These are phyloP conservation scores for Candida maesae DNA, from an alignment of 805 yeast genomes.

Conservation along the genomic window DNA sequence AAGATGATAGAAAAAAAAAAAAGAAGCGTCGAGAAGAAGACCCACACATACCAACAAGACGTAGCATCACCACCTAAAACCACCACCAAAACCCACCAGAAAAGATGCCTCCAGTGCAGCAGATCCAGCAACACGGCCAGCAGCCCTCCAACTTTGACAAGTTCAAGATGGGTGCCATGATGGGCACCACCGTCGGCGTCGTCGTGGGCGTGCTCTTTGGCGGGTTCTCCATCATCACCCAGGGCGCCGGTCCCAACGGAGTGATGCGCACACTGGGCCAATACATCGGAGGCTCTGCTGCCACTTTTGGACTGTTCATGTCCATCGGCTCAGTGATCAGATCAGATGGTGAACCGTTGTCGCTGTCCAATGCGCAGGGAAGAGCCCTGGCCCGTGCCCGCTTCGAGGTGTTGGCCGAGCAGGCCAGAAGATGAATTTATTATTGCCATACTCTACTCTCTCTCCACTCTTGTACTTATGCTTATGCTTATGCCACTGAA, in stretches of 20 bases:
- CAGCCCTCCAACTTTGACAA: conserved; percentile 90
- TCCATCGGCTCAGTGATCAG: conserved; percentile 90
- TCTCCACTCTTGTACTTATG: too few species aligned
- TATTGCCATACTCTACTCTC: too few species aligned
- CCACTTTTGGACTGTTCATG: conserved; percentile 95
- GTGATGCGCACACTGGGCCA: conserved; percentile 95
- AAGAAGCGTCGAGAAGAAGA: too few species aligned
- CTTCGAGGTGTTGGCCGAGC: conserved; percentile 29
- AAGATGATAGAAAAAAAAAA: too few species aligned
- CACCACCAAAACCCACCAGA: not conserved
- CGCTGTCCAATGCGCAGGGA: conserved; percentile 31
- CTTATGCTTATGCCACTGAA: too few species aligned
- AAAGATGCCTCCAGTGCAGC: conserved; percentile 55
- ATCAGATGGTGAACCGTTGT: conserved; percentile 46
- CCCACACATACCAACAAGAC: too few species aligned
- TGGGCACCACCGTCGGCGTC: conserved; percentile 85
- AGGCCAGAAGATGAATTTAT: conserved; percentile 15
- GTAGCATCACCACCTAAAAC: not conserved
- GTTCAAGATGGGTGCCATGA: conserved; percentile 96
- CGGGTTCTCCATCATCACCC: conserved; percentile 82
- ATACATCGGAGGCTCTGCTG: conserved; percentile 94
- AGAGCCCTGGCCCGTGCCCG: conserved; percentile 42
- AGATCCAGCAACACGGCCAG: conserved; percentile 47
- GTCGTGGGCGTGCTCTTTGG: conserved; percentile 95
- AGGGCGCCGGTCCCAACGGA: conserved; percentile 99